A percentile compares a stretch with the other conserved stretches of the same genome.
These are phyloP conservation scores for Pisolithus tinctorius DNA, from an alignment of 768 basidiomycete species.

Conservation along the genomic window DNA sequence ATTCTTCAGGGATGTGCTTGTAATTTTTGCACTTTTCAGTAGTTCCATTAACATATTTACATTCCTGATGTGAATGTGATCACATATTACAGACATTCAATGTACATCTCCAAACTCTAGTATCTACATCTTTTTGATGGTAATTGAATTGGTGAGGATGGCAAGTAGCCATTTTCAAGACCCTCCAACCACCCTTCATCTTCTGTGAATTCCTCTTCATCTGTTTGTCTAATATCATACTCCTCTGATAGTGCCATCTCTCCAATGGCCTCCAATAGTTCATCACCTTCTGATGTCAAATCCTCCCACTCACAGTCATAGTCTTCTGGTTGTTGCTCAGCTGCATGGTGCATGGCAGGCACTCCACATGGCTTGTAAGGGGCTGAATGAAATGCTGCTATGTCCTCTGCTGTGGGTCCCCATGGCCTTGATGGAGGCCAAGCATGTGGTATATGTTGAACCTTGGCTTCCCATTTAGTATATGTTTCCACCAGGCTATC, in stretches of 20 bases:
- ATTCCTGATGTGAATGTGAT: not conserved
- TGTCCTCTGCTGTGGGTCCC: not conserved
- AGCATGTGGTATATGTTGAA: not conserved
- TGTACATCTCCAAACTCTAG: not conserved
- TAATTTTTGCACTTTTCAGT: no score
- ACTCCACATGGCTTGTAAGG: not conserved
- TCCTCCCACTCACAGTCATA: not conserved
- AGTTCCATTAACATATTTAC: not conserved
- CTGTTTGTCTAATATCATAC: not conserved
- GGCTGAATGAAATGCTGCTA: not conserved
- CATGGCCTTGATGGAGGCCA: not conserved
- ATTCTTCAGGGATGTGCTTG: no score
- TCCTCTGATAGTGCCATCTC: slow-evolving; percentile 4
- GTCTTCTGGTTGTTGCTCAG: not conserved
- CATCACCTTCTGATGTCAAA: not conserved
- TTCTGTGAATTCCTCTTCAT: not conserved
- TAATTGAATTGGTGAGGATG: not conserved
- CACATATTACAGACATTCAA: not conserved
- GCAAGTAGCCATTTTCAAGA: not conserved
- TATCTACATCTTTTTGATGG: not conserved
- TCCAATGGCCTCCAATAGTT: not conserved
- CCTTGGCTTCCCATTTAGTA: not conserved
- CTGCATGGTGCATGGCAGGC: not conserved
- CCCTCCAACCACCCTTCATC: not conserved
- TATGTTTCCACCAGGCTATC: not conserved